Percentiles rank a stretch among this genome's conserved stretches.
Evolutionary conservation across 2,329 filamentous ascomycete genomes (phyloP).

Genomic region (Hyphodiscus sp.): DNA sequence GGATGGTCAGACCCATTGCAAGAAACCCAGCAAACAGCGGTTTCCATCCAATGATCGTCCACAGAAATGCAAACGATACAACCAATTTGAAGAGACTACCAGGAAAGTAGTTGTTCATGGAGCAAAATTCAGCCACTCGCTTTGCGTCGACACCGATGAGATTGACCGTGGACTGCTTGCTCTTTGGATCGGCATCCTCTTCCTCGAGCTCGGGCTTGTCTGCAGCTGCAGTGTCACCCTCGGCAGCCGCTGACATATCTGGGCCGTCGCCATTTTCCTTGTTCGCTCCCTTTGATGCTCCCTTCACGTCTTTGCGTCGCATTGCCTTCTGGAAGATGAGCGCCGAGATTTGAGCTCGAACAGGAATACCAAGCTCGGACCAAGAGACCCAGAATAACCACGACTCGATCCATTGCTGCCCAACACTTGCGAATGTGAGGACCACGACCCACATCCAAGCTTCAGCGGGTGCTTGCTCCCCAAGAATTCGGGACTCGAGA

Average conservation of each 20-base stretch:
- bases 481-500: constrained; percentile 49
- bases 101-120: constrained; percentile 59
- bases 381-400: constrained; percentile 63
- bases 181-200: constrained; percentile 47
- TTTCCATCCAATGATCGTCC: constrained; percentile 66
- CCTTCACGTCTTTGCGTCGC: constrained; percentile 70
- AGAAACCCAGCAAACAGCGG: constrained; percentile 59
- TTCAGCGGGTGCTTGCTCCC: constrained; percentile 40
- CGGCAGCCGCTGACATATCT: constrained; percentile 24
- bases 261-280: constrained; percentile 20
- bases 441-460: constrained; percentile 64
- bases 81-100: constrained; percentile 56
- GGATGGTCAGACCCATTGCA: constrained; percentile 57
- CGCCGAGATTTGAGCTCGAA: constrained; percentile 63
- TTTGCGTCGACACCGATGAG: constrained; percentile 70
- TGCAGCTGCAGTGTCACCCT: constrained; percentile 21
- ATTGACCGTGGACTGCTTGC: constrained; percentile 67
- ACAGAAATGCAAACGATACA: constrained; percentile 59
- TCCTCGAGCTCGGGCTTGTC: constrained; percentile 31
- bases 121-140: constrained; percentile 62
- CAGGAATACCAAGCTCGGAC: constrained; percentile 55
- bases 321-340: constrained; percentile 73
- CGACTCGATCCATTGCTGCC: constrained; percentile 50
- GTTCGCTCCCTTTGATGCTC: constrained; percentile 42
- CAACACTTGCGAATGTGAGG: constrained; percentile 53